A percentile compares a stretch with the other conserved stretches of the same genome.
phyloP scores from a whole-genome alignment of 768 basidiomycete species.

The Trametes gibbosa region DNA sequence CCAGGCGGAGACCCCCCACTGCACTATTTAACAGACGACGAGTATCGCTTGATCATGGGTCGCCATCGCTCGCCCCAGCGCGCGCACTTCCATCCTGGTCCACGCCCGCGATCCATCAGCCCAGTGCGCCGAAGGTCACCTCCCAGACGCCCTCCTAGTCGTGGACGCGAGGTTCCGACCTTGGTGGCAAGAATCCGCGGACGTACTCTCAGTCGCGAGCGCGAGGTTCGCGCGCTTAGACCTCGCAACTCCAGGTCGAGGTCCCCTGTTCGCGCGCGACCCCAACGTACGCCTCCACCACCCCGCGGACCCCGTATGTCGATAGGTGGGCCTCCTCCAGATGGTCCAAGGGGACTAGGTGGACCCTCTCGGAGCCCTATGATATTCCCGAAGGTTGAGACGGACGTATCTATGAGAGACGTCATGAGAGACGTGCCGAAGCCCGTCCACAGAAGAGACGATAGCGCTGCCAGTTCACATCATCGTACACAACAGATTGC shows the following conservation, averaged over 20 bases:
- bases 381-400: conserved; percentile 7
- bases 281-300: background rate
- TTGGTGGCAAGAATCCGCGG: conserved; percentile 7
- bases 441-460: background rate
- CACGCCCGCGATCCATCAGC: conserved; percentile 7
- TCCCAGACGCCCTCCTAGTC: background rate
- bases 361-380: background rate
- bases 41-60: conserved; percentile 13
- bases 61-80: conserved; percentile 5
- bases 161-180: conserved; percentile 6
- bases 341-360: conserved; percentile 1
- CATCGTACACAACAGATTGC: background rate
- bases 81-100: background rate
- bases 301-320: background rate
- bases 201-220: conserved; percentile 9
- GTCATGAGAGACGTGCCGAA: conserved; percentile 5
- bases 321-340: background rate
- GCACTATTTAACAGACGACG: conserved; percentile 15
- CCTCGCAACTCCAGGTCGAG: conserved; percentile 14
- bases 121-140: conserved; percentile 1
- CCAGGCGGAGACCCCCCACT: conserved; percentile 13
- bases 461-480: conserved; percentile 11
- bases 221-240: background rate
- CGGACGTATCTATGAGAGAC: conserved; percentile 8
- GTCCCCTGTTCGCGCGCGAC: conserved; percentile 2